Percentiles rank a stretch among this genome's conserved stretches.
phyloP scores from a whole-genome alignment of 2,329 filamentous ascomycete species.

The Fusarium sp. region DNA sequence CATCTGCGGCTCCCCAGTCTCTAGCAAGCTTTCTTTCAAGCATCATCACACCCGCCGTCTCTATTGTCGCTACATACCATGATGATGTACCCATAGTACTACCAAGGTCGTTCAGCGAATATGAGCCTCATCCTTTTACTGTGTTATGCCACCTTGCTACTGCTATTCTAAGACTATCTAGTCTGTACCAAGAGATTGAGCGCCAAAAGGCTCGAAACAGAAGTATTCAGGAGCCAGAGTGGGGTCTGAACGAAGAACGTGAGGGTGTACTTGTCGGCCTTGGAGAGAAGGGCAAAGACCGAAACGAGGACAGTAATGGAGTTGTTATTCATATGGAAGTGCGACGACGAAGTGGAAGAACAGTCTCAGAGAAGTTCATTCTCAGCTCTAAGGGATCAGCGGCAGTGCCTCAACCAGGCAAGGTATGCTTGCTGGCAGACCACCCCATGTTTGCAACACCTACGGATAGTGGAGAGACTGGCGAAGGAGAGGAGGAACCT shows the following conservation, averaged over 20 bases:
- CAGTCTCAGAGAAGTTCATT: constrained; percentile 77
- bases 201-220: constrained; percentile 81
- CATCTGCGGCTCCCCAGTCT: constrained; percentile 64
- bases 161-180: constrained; percentile 79
- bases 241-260: constrained; percentile 80
- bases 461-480: constrained; percentile 50
- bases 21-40: constrained; percentile 78
- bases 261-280: constrained; percentile 84
- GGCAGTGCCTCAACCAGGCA: constrained; percentile 45
- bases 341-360: constrained; percentile 82
- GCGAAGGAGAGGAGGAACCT: constrained; percentile 65
- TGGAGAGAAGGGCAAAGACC: constrained; percentile 60
- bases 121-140: constrained; percentile 77
- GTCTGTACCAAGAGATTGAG: constrained; percentile 79
- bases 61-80: constrained; percentile 85
- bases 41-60: constrained; percentile 73
- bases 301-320: constrained; percentile 51
- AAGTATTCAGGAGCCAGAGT: constrained; percentile 80
- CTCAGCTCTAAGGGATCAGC: constrained; percentile 52
- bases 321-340: constrained; percentile 90
- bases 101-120: constrained; percentile 60
- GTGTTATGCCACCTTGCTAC: constrained; percentile 89
- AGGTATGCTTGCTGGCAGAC: constrained; percentile 76
- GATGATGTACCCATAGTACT: constrained; percentile 76
- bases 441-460: constrained; percentile 75